These are phyloP conservation scores for Euphorbia neoarborescens DNA, from an alignment of 441 rosid genomes.

Conservation along the genomic window DNA sequence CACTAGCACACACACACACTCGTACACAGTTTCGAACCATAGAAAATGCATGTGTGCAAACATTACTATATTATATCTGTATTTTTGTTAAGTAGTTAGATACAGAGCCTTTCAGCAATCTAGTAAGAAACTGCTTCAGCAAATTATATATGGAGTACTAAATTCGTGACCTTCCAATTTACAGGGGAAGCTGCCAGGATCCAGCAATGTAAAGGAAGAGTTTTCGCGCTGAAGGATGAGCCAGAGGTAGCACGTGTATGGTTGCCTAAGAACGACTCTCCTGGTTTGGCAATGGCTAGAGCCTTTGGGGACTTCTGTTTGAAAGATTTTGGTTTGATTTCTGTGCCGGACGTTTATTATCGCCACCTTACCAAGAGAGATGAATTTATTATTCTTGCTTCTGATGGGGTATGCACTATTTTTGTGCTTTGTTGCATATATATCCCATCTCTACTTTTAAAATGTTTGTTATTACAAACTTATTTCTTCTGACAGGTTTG, in stretches of 20 bases:
- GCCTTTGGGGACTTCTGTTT: conserved; percentile 98
- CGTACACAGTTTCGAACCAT: no score
- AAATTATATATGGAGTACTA: conserved; percentile 1
- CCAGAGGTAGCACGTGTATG: conserved; percentile 89
- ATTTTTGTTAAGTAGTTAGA: neutral
- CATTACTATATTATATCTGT: neutral
- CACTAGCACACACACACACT: no score
- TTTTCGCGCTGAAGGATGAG: conserved; percentile 82
- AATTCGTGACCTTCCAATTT: conserved; percentile 16
- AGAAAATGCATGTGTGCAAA: no score
- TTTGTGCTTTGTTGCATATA: neutral
- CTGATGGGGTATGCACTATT: conserved; percentile 64
- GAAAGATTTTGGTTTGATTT: conserved; percentile 80
- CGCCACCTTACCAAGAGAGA: conserved; percentile 53
- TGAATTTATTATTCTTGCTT: conserved; percentile 77
- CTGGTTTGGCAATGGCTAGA: conserved; percentile 97
- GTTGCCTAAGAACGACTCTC: conserved; percentile 83
- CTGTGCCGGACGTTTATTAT: conserved; percentile 66
- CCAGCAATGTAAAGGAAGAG: conserved; percentile 71
- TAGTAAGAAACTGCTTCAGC: conserved; percentile 4
- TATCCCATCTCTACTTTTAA: neutral
- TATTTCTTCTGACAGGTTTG: conserved; percentile 46
- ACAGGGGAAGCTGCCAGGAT: conserved; percentile 90
- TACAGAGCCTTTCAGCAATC: conserved; percentile 2
- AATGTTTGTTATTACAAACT: neutral